Conservation (phyloP, 2,329 filamentous ascomycete genomes). For the Zopfia rhizophila region DNA sequence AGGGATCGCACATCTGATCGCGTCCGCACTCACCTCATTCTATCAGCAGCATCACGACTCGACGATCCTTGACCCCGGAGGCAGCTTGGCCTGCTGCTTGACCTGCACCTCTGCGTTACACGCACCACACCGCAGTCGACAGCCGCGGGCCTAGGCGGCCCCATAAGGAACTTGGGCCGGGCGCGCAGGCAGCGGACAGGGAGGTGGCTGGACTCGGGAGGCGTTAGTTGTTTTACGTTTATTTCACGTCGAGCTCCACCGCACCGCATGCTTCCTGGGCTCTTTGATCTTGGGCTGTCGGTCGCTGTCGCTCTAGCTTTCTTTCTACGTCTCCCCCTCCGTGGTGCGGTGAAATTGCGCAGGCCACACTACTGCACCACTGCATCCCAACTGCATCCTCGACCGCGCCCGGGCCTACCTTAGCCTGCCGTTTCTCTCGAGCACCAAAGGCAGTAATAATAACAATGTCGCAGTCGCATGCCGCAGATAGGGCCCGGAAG, state of each 20-base stretch:
- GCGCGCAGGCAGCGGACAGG: slow-evolving; percentile 38
- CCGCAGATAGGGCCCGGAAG: slow-evolving; percentile 53
- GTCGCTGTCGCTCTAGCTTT: neutral
- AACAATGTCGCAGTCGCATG: slow-evolving; percentile 55
- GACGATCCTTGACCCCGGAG: no score
- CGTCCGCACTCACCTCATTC: no score
- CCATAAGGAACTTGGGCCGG: slow-evolving; percentile 41
- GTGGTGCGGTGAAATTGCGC: slow-evolving; percentile 44
- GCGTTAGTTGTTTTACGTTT: slow-evolving; percentile 51
- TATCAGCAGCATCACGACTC: no score
- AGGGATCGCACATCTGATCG: no score
- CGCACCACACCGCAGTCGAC: no score
- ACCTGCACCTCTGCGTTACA: no score
- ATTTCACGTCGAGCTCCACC: slow-evolving; percentile 39
- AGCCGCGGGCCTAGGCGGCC: slow-evolving; percentile 39
- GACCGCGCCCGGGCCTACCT: slow-evolving; percentile 41
- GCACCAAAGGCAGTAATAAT: slow-evolving; percentile 46
- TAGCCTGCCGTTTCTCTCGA: slow-evolving; percentile 44
- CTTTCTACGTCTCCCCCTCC: neutral
- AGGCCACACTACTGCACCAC: slow-evolving; percentile 45
- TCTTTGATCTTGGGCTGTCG: neutral
- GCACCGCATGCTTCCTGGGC: neutral
- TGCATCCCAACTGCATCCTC: slow-evolving; percentile 39
- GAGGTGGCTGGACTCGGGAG: slow-evolving; percentile 42
- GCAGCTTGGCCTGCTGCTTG: no score